Conservation (phyloP, 1,284 basidiomycete species). For the Ceratobasidium sp. region DNA sequence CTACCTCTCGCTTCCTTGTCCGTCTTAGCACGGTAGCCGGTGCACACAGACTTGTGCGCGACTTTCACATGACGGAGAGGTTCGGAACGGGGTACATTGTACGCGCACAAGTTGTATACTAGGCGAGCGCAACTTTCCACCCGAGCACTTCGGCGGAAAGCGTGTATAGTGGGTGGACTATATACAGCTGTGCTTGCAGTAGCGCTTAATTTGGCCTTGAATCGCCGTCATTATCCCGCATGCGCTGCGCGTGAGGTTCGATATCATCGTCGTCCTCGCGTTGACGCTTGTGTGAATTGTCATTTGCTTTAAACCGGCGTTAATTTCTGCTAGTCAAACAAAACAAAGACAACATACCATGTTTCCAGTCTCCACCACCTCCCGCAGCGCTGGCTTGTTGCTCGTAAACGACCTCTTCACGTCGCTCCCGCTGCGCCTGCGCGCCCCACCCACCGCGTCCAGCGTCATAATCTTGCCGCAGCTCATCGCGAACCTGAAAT, state of each 20-base stretch:
- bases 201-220: constrained; percentile 1
- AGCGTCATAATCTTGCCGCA: constrained; percentile 96
- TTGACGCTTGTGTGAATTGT: constrained; percentile 45
- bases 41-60: constrained; percentile 73
- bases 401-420: constrained; percentile 92
- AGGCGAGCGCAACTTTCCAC: constrained; percentile 68
- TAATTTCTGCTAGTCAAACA: not conserved
- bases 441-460: constrained; percentile 97
- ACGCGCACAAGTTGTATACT: constrained; percentile 69
- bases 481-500: constrained; percentile 85
- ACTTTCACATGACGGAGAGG: constrained; percentile 68
- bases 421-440: constrained; percentile 81
- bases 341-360: constrained; percentile 19
- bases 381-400: constrained; percentile 66
- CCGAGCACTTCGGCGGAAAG: constrained; percentile 60
- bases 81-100: constrained; percentile 62
- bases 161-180: constrained; percentile 14
- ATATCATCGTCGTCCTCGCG: constrained; percentile 53
- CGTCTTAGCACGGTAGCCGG: constrained; percentile 68
- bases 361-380: constrained; percentile 84
- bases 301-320: constrained; percentile 16
- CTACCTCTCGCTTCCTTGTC: constrained; percentile 67
- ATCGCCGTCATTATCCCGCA: constrained; percentile 23
- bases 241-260: constrained; percentile 45
- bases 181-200: constrained; percentile 32